Percentiles rank a stretch among this genome's conserved stretches.
phyloP scores from a whole-genome alignment of 2,329 filamentous ascomycete species.

The Paraconiothyrium brasiliense region DNA sequence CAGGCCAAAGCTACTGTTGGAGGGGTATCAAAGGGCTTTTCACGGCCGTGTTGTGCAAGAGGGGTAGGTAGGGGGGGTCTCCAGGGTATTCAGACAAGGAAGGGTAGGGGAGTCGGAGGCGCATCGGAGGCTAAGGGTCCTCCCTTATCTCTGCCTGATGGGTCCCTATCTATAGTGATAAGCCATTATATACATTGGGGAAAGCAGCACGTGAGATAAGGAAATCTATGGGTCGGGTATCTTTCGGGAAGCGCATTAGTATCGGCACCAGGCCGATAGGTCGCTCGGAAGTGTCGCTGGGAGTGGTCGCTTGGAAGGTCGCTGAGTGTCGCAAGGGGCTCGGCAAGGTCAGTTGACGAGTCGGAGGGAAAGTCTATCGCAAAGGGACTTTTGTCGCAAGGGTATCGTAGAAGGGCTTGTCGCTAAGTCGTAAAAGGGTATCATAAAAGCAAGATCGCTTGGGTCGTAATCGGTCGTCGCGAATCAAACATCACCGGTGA shows the following conservation, averaged over 20 bases:
- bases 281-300: not conserved
- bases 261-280: slow-evolving; percentile 6
- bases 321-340: slow-evolving; percentile 2
- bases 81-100: not conserved
- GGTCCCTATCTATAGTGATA: not conserved
- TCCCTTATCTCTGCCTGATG: not conserved
- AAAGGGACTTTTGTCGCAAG: slow-evolving; percentile 8
- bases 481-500: slow-evolving; percentile 30
- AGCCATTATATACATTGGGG: slow-evolving; percentile 9
- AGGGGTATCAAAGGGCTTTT: slow-evolving; percentile 1
- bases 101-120: not conserved
- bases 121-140: slow-evolving; percentile 1
- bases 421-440: slow-evolving; percentile 14
- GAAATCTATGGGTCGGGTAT: slow-evolving; percentile 11
- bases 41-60: not conserved
- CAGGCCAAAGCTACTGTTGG: no score
- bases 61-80: not conserved
- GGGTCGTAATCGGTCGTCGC: slow-evolving; percentile 15
- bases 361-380: slow-evolving; percentile 6
- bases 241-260: slow-evolving; percentile 4
- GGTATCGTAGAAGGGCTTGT: slow-evolving; percentile 15
- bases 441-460: not conserved
- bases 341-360: not conserved
- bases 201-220: not conserved
- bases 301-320: not conserved